Evolutionary conservation across 1,139 yeast species (phyloP).

Genomic region (Yamadazyma aaseri): DNA sequence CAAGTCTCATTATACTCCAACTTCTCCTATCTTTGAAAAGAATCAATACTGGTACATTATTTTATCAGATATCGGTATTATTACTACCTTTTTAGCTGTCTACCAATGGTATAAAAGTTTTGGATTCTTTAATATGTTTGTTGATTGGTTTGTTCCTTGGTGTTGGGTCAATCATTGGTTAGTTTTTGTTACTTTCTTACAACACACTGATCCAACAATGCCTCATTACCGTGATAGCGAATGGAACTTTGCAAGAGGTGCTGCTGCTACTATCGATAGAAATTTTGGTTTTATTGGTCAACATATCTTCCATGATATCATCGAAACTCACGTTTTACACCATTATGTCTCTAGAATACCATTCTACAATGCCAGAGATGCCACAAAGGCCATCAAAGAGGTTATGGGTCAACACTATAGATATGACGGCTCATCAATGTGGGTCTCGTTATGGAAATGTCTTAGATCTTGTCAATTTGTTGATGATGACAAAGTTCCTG

Average conservation of each 20-base stretch:
- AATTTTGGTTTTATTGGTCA: conserved; percentile 80
- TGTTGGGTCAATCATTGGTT: conserved; percentile 86
- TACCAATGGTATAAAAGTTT: conserved; percentile 54
- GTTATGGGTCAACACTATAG: conserved; percentile 82
- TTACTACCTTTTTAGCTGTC: conserved; percentile 50
- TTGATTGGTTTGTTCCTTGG: conserved; percentile 79
- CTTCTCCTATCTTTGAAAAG: conserved; percentile 69
- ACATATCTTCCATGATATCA: conserved; percentile 81
- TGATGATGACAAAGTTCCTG: conserved; percentile 65
- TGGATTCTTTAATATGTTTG: conserved; percentile 62
- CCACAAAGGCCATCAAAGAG: conserved; percentile 71
- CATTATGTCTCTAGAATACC: conserved; percentile 85
- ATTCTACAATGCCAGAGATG: conserved; percentile 81
- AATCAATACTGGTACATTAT: conserved; percentile 69
- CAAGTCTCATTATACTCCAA: conserved; percentile 67
- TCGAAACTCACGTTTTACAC: conserved; percentile 87
- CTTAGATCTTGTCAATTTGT: conserved; percentile 78
- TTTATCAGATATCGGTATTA: conserved; percentile 70
- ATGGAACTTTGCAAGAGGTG: conserved; percentile 89
- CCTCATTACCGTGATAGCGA: conserved; percentile 74
- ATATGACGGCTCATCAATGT: conserved; percentile 68
- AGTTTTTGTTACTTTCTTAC: conserved; percentile 80
- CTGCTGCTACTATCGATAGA: conserved; percentile 85
- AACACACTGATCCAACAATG: conserved; percentile 78
- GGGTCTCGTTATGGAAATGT: conserved; percentile 68